A percentile compares a stretch with the other conserved stretches of the same genome.
These are phyloP conservation scores for Schizophyllum commune DNA, from an alignment of 1,284 basidiomycete species.

Conservation along the genomic window DNA sequence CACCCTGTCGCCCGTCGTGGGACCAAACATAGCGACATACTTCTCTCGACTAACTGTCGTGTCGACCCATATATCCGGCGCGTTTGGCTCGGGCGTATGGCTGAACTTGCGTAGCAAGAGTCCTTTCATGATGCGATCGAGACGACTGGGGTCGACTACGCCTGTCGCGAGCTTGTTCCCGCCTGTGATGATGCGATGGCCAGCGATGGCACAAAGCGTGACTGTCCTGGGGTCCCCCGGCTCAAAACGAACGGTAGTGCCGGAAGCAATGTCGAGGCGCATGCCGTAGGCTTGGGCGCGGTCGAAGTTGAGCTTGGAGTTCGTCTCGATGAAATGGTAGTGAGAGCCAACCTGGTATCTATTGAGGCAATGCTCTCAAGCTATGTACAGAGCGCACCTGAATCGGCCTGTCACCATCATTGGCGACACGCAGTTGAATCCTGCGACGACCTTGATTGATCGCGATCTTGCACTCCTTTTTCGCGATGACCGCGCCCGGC, in stretches of 20 bases:
- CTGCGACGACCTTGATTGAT: constrained; percentile 73
- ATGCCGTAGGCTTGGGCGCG: constrained; percentile 75
- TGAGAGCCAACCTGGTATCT: constrained; percentile 75
- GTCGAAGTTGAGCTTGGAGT: constrained; percentile 78
- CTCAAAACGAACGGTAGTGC: constrained; percentile 97
- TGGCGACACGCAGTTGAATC: constrained; percentile 74
- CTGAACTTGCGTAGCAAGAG: constrained; percentile 51
- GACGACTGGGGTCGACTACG: constrained; percentile 32
- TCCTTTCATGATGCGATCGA: constrained; percentile 37
- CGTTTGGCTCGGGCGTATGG: constrained; percentile 55
- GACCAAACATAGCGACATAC: constrained; percentile 92
- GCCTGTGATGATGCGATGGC: constrained; percentile 65
- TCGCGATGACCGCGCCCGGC: constrained; percentile 72
- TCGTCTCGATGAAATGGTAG: constrained; percentile 91
- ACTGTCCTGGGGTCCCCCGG: constrained; percentile 88
- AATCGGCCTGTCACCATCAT: constrained; percentile 91
- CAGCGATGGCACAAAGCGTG: constrained; percentile 75
- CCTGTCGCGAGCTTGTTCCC: constrained; percentile 76
- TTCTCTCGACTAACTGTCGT: constrained; percentile 55
- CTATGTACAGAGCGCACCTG: constrained; percentile 45
- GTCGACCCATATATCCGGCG: constrained; percentile 37
- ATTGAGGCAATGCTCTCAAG: constrained; percentile 5
- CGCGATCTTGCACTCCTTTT: constrained; percentile 52
- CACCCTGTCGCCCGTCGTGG: constrained; percentile 87
- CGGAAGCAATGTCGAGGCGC: constrained; percentile 87